Evolutionary conservation across 1,139 yeast species (phyloP).

Genomic region (Yamadazyma atmosphaerica): DNA sequence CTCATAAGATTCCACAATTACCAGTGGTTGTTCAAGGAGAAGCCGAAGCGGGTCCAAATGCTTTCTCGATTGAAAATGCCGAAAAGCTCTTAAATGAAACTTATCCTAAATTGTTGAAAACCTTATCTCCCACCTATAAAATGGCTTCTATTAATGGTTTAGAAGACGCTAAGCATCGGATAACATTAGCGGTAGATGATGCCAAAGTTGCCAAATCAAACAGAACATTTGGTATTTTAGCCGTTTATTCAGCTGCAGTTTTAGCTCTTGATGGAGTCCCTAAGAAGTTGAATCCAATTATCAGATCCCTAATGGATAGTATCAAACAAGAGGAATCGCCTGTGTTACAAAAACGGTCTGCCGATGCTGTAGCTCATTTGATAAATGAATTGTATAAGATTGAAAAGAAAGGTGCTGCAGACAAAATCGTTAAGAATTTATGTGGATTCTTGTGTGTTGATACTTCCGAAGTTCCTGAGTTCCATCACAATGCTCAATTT

Average conservation of each 20-base stretch:
- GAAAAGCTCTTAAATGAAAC: conserved; percentile 66
- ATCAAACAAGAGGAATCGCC: conserved; percentile 72
- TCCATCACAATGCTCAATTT: conserved; percentile 61
- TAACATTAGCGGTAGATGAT: conserved; percentile 65
- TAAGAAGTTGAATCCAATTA: conserved; percentile 81
- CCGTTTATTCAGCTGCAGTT: conserved; percentile 76
- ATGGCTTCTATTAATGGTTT: conserved; percentile 71
- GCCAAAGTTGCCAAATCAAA: conserved; percentile 56
- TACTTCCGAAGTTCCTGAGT: conserved; percentile 94
- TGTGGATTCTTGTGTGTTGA: conserved; percentile 95
- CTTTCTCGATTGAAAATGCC: conserved; percentile 80
- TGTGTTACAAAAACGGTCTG: conserved; percentile 69
- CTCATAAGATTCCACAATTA: conserved; percentile 76
- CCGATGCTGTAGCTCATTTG: conserved; percentile 65
- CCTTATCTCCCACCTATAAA: conserved; percentile 70
- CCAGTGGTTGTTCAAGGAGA: conserved; percentile 95
- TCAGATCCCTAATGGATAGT: conserved; percentile 91
- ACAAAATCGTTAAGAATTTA: conserved; percentile 83
- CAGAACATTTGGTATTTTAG: conserved; percentile 63
- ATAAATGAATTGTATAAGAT: conserved; percentile 55
- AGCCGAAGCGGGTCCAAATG: conserved; percentile 90
- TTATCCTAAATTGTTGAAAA: conserved; percentile 62
- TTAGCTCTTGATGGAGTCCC: conserved; percentile 69
- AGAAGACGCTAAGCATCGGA: conserved; percentile 76
- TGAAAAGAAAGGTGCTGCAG: conserved; percentile 73